A percentile compares a stretch with the other conserved stretches of the same genome.
Conservation (phyloP, 116 monocot genomes). For the Zostera marina region DNA sequence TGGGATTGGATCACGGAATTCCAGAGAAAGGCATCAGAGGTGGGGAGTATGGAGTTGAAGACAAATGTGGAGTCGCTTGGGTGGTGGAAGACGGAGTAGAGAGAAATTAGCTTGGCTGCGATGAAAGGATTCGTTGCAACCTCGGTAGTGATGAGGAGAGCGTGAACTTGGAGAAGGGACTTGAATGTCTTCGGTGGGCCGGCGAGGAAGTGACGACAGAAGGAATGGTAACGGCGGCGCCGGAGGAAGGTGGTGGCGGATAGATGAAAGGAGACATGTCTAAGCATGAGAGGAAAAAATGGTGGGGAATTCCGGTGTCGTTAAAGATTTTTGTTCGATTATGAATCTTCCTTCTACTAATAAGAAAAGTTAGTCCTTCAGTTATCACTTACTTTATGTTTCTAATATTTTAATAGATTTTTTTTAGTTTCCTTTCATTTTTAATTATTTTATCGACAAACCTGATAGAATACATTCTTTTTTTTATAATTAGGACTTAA, state of each 20-base stretch:
- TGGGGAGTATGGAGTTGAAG: constrained; percentile 2
- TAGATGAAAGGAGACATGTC: background rate
- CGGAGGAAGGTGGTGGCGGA: background rate
- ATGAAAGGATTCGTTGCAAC: constrained; percentile 9
- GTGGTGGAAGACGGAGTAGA: constrained; percentile 8
- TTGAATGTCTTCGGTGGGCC: background rate
- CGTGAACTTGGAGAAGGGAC: constrained; percentile 8
- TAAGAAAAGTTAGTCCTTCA: no score
- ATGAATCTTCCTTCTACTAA: no score
- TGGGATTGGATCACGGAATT: constrained; percentile 25
- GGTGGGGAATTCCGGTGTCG: no score
- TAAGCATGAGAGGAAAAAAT: background rate
- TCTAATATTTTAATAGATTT: no score
- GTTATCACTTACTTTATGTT: no score
- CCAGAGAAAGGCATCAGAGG: constrained; percentile 17
- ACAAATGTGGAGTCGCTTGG: constrained; percentile 5
- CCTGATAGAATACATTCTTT: no score
- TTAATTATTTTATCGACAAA: no score
- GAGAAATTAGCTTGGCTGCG: constrained; percentile 20
- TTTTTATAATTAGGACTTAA: no score
- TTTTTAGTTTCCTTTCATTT: no score
- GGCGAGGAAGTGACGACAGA: constrained; percentile 3
- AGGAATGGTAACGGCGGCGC: background rate
- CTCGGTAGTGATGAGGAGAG: constrained; percentile 9
- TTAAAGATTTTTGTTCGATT: no score